Evolutionary conservation across 106 monocot genomes (phyloP).

Genomic region (Dioscorea alata): DNA sequence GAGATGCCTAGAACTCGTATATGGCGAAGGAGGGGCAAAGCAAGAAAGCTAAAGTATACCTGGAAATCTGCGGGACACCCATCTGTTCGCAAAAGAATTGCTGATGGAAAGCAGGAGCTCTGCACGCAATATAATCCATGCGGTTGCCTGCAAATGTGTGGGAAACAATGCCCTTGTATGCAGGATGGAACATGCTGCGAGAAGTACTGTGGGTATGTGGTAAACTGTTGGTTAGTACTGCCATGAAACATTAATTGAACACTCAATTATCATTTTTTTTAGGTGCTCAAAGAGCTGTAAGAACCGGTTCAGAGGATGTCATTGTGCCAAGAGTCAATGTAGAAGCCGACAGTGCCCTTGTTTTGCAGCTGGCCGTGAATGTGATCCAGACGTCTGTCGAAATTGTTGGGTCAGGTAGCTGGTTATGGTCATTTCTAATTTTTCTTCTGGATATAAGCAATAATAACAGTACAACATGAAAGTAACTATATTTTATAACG

Average conservation of each 20-base stretch:
- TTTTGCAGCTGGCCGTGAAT: slow-evolving; percentile 95
- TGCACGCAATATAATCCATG: slow-evolving; percentile 93
- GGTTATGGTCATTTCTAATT: background rate
- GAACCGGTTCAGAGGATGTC: slow-evolving; percentile 95
- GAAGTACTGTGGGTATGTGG: slow-evolving; percentile 90
- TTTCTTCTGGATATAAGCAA: no score
- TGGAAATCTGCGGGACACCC: slow-evolving; percentile 98
- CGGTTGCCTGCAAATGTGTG: slow-evolving; percentile 83
- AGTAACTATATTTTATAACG: no score
- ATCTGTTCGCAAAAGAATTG: slow-evolving; percentile 76
- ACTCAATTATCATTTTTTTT: background rate
- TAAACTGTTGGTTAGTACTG: background rate
- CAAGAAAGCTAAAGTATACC: slow-evolving; percentile 82
- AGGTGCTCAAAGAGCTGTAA: slow-evolving; percentile 98
- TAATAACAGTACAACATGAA: no score
- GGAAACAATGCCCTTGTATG: slow-evolving; percentile 87
- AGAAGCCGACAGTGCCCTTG: slow-evolving; percentile 98
- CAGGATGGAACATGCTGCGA: slow-evolving; percentile 92
- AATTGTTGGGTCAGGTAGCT: slow-evolving; percentile 99
- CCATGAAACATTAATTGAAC: no score
- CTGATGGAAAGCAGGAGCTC: slow-evolving; percentile 71
- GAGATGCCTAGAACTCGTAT: slow-evolving; percentile 67
- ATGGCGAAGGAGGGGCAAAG: slow-evolving; percentile 63
- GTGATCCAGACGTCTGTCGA: slow-evolving; percentile 99
- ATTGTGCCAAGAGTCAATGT: slow-evolving; percentile 99